Percentiles rank a stretch among this genome's conserved stretches.
These are phyloP conservation scores for Mayamaea pseudoterrestris DNA, from an alignment of 108 stramenopile genomes.

Conservation along the genomic window DNA sequence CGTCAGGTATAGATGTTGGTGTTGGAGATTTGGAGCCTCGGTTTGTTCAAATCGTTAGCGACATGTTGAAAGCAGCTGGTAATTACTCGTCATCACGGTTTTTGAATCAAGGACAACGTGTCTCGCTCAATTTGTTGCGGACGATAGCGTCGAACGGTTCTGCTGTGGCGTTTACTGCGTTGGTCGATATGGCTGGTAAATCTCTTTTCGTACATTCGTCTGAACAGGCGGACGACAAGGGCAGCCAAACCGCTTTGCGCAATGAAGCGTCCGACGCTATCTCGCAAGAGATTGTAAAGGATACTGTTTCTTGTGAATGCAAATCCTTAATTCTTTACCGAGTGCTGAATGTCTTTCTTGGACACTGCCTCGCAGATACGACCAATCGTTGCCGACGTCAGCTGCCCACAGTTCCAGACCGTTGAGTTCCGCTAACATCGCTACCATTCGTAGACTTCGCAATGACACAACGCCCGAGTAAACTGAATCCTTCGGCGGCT, in stretches of 20 bases:
- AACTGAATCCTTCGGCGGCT: no score
- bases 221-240: conserved; percentile 1
- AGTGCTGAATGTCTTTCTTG: conserved; percentile 2
- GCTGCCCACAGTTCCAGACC: no score
- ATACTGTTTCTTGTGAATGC: background rate
- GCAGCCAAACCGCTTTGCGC: background rate
- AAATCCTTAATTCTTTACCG: background rate
- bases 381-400: no score
- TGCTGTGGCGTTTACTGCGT: conserved; percentile 30
- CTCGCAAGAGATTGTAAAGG: background rate
- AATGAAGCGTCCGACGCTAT: conserved; percentile 1
- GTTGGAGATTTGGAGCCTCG: conserved; percentile 32
- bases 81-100: conserved; percentile 34
- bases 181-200: conserved; percentile 20
- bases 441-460: no score
- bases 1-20: background rate
- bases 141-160: conserved; percentile 57
- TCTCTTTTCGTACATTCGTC: conserved; percentile 14
- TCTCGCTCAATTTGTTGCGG: conserved; percentile 47
- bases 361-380: no score
- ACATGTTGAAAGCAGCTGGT: conserved; percentile 23
- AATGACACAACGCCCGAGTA: no score
- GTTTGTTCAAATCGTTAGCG: conserved; percentile 42
- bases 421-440: no score
- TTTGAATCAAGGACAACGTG: conserved; percentile 65